These are phyloP conservation scores for Ophiosphaerella herpotricha DNA, from an alignment of 2,329 filamentous ascomycete species.

Conservation along the genomic window DNA sequence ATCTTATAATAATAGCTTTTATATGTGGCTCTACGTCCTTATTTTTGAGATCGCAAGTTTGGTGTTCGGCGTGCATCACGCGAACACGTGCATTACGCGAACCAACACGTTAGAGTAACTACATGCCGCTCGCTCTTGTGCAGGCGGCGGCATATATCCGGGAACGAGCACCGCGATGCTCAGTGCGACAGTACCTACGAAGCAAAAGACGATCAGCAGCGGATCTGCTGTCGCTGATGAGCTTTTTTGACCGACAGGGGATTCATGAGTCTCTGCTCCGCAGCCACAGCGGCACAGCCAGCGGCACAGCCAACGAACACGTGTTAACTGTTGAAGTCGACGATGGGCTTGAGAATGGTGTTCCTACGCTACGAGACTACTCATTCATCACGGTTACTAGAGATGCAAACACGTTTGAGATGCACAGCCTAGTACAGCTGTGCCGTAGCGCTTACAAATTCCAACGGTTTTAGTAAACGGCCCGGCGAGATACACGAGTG, in stretches of 20 bases:
- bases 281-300: not conserved
- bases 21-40: no score
- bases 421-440: slow-evolving; percentile 11
- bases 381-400: slow-evolving; percentile 11
- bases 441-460: no score
- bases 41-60: no score
- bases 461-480: no score
- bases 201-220: slow-evolving; percentile 46
- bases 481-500: no score
- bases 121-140: not conserved
- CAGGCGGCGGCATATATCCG: slow-evolving; percentile 19
- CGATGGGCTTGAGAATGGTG: slow-evolving; percentile 14
- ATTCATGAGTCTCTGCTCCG: slow-evolving; percentile 45
- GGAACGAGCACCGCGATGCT: slow-evolving; percentile 13
- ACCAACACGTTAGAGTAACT: no score
- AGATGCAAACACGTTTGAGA: not conserved
- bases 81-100: no score
- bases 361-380: slow-evolving; percentile 13
- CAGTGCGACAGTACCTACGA: slow-evolving; percentile 46
- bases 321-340: not conserved
- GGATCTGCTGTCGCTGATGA: slow-evolving; percentile 53
- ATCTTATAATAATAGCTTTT: no score
- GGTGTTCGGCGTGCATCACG: no score
- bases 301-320: no score
- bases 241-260: slow-evolving; percentile 52